These are phyloP conservation scores for Stagonosporopsis vannaccii DNA, from an alignment of 2,329 filamentous ascomycete genomes.

Conservation along the genomic window DNA sequence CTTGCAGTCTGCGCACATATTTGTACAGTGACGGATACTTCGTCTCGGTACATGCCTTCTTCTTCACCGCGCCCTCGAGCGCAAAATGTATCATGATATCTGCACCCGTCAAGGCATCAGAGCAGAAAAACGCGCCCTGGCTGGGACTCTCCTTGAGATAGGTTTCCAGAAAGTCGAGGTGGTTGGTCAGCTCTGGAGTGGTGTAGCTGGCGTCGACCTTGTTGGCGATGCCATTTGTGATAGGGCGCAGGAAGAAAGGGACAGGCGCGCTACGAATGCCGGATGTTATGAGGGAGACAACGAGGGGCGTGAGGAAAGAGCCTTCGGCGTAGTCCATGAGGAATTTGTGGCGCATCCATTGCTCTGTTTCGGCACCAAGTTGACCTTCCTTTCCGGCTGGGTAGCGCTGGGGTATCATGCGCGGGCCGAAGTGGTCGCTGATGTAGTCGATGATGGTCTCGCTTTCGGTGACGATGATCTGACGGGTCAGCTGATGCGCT, in stretches of 20 bases:
- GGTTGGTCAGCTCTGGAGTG: constrained; percentile 55
- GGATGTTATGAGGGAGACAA: constrained; percentile 68
- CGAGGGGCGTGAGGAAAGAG: constrained; percentile 75
- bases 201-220: constrained; percentile 57
- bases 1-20: constrained; percentile 56
- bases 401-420: constrained; percentile 62
- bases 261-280: constrained; percentile 61
- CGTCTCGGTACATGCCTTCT: constrained; percentile 49
- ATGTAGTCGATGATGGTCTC: constrained; percentile 84
- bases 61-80: constrained; percentile 53
- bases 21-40: constrained; percentile 57
- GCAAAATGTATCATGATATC: constrained; percentile 63
- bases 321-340: constrained; percentile 85
- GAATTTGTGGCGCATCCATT: constrained; percentile 64
- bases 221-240: constrained; percentile 63
- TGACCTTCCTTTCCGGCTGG: constrained; percentile 61
- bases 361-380: constrained; percentile 65
- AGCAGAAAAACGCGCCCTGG: constrained; percentile 60
- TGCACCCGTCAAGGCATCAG: constrained; percentile 57
- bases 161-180: constrained; percentile 60
- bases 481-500: constrained; percentile 3
- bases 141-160: constrained; percentile 57
- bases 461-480: constrained; percentile 77
- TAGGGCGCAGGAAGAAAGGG: constrained; percentile 73
- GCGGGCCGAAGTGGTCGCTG: constrained; percentile 68